These are phyloP conservation scores for Termitomyces heimii DNA, from an alignment of 768 basidiomycete genomes.

Conservation along the genomic window DNA sequence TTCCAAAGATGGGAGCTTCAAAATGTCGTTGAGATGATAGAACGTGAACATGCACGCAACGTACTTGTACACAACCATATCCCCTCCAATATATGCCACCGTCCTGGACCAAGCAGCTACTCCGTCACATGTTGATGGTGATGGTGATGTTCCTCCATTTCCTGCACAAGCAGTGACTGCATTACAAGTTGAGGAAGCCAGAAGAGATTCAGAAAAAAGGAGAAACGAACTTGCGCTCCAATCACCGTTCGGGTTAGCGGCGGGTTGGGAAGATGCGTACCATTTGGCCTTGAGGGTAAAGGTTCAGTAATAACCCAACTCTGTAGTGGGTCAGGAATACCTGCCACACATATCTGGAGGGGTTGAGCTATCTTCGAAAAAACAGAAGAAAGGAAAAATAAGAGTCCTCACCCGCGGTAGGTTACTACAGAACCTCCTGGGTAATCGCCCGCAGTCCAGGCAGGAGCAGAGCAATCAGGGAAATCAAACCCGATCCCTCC, in stretches of 20 bases:
- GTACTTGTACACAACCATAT: slow-evolving; percentile 46
- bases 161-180: slow-evolving; percentile 51
- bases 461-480: slow-evolving; percentile 53
- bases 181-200: neutral
- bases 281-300: slow-evolving; percentile 46
- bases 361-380: slow-evolving; percentile 1
- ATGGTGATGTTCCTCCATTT: slow-evolving; percentile 15
- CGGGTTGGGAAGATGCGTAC: slow-evolving; percentile 44
- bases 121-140: slow-evolving; percentile 35
- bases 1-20: slow-evolving; percentile 33
- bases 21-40: slow-evolving; percentile 2
- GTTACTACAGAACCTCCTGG: slow-evolving; percentile 45
- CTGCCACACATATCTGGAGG: slow-evolving; percentile 56
- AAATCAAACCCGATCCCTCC: slow-evolving; percentile 68
- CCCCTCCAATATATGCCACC: slow-evolving; percentile 44
- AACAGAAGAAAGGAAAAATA: neutral
- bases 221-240: slow-evolving; percentile 50
- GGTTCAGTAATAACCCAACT: neutral
- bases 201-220: neutral
- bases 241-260: slow-evolving; percentile 44
- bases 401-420: slow-evolving; percentile 41
- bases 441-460: slow-evolving; percentile 48
- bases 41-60: neutral
- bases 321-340: slow-evolving; percentile 18
- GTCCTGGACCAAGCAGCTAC: slow-evolving; percentile 46